These are phyloP conservation scores for Casuarina glauca DNA, from an alignment of 306 rosid species.

Conservation along the genomic window DNA sequence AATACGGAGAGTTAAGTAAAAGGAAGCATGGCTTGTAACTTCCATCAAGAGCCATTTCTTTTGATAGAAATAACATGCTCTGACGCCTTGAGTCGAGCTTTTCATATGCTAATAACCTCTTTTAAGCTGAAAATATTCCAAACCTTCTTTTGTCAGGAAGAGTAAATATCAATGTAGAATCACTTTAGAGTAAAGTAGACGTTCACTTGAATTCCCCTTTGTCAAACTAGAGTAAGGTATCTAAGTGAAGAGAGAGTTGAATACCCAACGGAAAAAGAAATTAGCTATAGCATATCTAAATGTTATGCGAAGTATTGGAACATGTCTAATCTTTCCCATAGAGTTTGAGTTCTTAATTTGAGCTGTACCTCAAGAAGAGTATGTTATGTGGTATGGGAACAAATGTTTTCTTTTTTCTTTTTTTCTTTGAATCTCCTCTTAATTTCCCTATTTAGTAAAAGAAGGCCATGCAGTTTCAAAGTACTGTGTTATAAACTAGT, in stretches of 20 bases:
- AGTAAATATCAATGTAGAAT: neutral
- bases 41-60: constrained; percentile 4
- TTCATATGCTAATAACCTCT: neutral
- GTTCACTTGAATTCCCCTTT: neutral
- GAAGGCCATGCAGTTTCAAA: neutral
- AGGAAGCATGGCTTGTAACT: neutral
- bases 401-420: neutral
- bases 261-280: too few relatives aligned
- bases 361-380: neutral
- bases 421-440: neutral
- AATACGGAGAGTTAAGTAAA: neutral
- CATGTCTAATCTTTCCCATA: neutral
- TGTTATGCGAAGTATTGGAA: neutral
- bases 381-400: neutral
- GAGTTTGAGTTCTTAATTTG: neutral
- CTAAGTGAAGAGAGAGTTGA: too few relatives aligned
- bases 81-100: too few relatives aligned
- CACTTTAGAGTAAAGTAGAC: neutral
- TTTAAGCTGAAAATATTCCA: neutral
- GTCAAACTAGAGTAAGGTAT: too few relatives aligned
- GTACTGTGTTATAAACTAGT: neutral
- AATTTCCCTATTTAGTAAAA: neutral
- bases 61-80: neutral
- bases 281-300: neutral
- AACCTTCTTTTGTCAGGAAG: neutral